Percentiles rank a stretch among this genome's conserved stretches.
These are phyloP conservation scores for Tetracentron sinense DNA, from an alignment of 164 flowering plant genomes.

Conservation along the genomic window DNA sequence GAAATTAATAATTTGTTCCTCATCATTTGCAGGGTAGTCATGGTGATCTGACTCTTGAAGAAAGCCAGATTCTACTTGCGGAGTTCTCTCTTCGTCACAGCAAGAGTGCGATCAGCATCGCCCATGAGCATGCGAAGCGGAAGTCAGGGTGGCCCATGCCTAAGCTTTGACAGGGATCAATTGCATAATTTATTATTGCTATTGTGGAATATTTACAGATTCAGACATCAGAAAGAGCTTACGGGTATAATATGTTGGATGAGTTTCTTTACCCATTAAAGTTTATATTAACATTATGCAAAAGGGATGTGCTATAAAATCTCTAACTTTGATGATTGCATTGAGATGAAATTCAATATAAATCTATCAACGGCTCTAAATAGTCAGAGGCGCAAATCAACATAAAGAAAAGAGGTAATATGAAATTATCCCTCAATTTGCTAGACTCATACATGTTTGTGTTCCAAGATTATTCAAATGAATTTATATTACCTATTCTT, in stretches of 20 bases:
- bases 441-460: too few relatives aligned
- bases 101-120: constrained; percentile 57
- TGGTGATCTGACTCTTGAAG: constrained; percentile 70
- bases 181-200: neutral
- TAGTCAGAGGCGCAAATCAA: too few relatives aligned
- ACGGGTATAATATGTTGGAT: constrained; percentile 13
- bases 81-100: constrained; percentile 86
- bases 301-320: too few relatives aligned
- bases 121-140: constrained; percentile 63
- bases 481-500: too few relatives aligned
- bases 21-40: constrained; percentile 54
- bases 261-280: constrained; percentile 5
- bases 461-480: too few relatives aligned
- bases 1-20: neutral
- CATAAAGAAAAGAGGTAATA: too few relatives aligned
- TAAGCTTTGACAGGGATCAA: constrained; percentile 31
- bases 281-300: too few relatives aligned
- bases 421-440: too few relatives aligned
- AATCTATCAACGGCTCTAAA: too few relatives aligned
- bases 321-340: too few relatives aligned
- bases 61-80: constrained; percentile 70
- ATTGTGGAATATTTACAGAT: neutral
- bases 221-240: neutral
- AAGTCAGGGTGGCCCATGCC: constrained; percentile 31
- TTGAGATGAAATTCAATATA: too few relatives aligned